Conservation (phyloP, 768 basidiomycete species). For the Leccinum boreale region DNA sequence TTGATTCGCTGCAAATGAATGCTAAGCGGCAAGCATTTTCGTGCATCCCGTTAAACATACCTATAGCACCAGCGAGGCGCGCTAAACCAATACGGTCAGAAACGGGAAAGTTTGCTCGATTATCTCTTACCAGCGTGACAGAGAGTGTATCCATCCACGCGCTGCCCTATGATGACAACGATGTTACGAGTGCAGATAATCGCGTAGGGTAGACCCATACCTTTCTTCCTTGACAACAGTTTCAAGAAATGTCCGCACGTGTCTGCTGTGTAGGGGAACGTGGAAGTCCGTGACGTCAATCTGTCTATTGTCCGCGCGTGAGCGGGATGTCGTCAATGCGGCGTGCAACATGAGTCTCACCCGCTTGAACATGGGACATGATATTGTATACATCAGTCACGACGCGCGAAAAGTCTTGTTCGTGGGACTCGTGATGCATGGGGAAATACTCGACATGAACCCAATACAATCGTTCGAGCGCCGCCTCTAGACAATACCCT, state of each 20-base stretch:
- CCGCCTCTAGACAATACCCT: slow-evolving; percentile 42
- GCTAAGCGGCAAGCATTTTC: background rate
- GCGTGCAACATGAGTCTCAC: slow-evolving; percentile 30
- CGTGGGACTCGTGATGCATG: slow-evolving; percentile 49
- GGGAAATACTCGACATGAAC: slow-evolving; percentile 60
- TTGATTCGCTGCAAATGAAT: slow-evolving; percentile 39
- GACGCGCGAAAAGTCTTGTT: slow-evolving; percentile 30
- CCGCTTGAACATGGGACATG: slow-evolving; percentile 53
- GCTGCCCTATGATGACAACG: slow-evolving; percentile 25
- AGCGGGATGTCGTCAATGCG: background rate
- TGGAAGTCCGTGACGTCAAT: slow-evolving; percentile 56
- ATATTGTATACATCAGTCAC: slow-evolving; percentile 50
- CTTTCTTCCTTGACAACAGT: slow-evolving; percentile 45
- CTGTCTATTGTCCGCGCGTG: slow-evolving; percentile 39
- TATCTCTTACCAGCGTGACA: slow-evolving; percentile 41
- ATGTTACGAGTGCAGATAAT: background rate
- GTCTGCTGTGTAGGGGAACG: slow-evolving; percentile 52
- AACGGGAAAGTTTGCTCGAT: background rate
- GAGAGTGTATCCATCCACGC: slow-evolving; percentile 41
- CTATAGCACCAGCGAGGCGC: slow-evolving; percentile 46
- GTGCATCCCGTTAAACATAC: slow-evolving; percentile 30
- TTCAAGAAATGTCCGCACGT: slow-evolving; percentile 48
- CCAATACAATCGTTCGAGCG: slow-evolving; percentile 57
- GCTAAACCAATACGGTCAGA: slow-evolving; percentile 29
- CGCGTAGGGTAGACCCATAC: slow-evolving; percentile 27